Evolutionary conservation across 1,139 yeast genomes (phyloP).

Genomic region (Suhomyces yuchorum): DNA sequence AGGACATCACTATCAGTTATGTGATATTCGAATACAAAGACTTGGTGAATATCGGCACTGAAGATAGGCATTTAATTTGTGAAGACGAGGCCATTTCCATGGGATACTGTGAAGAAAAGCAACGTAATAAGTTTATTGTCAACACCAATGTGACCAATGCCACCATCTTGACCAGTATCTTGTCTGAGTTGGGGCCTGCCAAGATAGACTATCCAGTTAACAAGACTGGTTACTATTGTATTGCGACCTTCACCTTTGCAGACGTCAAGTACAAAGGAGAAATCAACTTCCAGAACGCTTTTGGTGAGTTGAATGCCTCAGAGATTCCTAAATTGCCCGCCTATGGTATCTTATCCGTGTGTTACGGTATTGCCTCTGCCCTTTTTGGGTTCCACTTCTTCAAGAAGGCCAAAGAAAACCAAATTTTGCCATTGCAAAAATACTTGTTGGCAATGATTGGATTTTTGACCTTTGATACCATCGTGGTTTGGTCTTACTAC

Average conservation of each 20-base stretch:
- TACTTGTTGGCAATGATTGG: conserved; percentile 84
- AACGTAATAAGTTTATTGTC: conserved; percentile 65
- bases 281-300: conserved; percentile 85
- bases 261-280: conserved; percentile 57
- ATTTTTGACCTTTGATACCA: conserved; percentile 80
- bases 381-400: conserved; percentile 84
- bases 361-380: conserved; percentile 79
- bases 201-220: conserved; percentile 64
- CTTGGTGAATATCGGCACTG: conserved; percentile 64
- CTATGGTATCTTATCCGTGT: conserved; percentile 82
- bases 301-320: conserved; percentile 84
- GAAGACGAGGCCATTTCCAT: conserved; percentile 65
- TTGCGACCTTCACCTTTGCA: conserved; percentile 55
- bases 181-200: conserved; percentile 61
- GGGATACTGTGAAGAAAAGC: conserved; percentile 52
- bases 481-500: conserved; percentile 89
- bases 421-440: conserved; percentile 86
- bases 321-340: conserved; percentile 90
- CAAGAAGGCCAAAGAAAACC: conserved; percentile 74
- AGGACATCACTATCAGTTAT: conserved; percentile 56
- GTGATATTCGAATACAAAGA: conserved; percentile 86
- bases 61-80: conserved; percentile 62
- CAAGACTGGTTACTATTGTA: conserved; percentile 89
- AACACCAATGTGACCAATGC: conserved; percentile 46
- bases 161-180: conserved; percentile 57